Conservation (phyloP, 768 basidiomycete genomes). For the Lactarius psammicola region DNA sequence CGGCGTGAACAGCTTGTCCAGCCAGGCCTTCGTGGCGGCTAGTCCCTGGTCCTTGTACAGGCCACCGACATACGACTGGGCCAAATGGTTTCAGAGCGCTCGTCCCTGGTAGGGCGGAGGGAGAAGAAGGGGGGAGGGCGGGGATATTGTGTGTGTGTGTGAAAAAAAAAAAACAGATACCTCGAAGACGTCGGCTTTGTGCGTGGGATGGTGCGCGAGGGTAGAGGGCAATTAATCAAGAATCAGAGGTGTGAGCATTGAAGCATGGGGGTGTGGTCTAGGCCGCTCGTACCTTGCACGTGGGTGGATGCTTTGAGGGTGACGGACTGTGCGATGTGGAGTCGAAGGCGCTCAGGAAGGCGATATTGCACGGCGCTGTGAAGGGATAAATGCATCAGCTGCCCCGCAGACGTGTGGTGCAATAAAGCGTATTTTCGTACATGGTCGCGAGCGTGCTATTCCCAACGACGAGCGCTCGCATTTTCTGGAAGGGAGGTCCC, state of each 20-base stretch:
- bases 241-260: slow-evolving; percentile 17
- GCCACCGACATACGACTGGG: slow-evolving; percentile 79
- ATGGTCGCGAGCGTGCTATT: slow-evolving; percentile 72
- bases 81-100: slow-evolving; percentile 5
- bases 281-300: slow-evolving; percentile 58
- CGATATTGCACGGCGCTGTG: slow-evolving; percentile 61
- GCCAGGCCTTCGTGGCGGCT: slow-evolving; percentile 54
- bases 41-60: slow-evolving; percentile 71
- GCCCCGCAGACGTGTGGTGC: too few relatives aligned
- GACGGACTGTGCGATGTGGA: slow-evolving; percentile 73
- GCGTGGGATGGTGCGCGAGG: slow-evolving; percentile 16
- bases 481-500: slow-evolving; percentile 55
- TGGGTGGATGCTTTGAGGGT: slow-evolving; percentile 65
- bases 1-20: slow-evolving; percentile 59
- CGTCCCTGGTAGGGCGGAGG: background rate
- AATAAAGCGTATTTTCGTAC: slow-evolving; percentile 35
- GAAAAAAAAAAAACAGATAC: slow-evolving; percentile 38
- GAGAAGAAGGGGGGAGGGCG: background rate
- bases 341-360: slow-evolving; percentile 57
- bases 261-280: background rate
- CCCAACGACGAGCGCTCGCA: slow-evolving; percentile 70
- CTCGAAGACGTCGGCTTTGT: slow-evolving; percentile 75
- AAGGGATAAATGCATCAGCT: slow-evolving; percentile 4
- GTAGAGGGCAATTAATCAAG: background rate
- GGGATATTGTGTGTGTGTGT: background rate